Conservation (phyloP, 306 rosid species). For the Rosa chinensis region DNA sequence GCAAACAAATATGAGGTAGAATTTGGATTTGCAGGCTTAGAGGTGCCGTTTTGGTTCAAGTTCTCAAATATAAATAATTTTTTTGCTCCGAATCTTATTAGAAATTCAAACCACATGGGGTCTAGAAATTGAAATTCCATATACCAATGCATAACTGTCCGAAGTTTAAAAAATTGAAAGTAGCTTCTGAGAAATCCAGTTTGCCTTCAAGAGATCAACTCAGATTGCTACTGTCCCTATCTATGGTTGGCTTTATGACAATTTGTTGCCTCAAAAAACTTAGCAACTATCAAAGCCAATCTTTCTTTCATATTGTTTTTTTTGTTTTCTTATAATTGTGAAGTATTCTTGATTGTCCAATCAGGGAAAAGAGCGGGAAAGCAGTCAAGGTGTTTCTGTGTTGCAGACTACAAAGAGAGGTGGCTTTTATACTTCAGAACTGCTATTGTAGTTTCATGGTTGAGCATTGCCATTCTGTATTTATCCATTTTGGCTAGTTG, state of each 20-base stretch:
- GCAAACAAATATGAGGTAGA: background rate
- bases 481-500: conserved; percentile 18
- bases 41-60: background rate
- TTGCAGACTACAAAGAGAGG: conserved; percentile 48
- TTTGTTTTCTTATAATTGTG: background rate
- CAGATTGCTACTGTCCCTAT: background rate
- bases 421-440: conserved; percentile 26
- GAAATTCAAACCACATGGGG: background rate
- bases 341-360: background rate
- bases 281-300: background rate
- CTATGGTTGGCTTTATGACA: background rate
- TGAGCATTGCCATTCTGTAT: background rate
- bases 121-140: background rate
- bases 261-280: background rate
- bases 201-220: background rate
- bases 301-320: background rate
- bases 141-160: background rate
- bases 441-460: conserved; percentile 5
- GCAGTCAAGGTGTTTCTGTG: conserved; percentile 34
- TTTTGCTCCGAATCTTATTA: background rate
- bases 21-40: background rate
- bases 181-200: background rate
- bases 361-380: conserved; percentile 48
- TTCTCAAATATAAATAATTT: background rate
- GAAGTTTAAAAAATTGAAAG: background rate